Percentiles rank a stretch among this genome's conserved stretches.
Evolutionary conservation across 345 rosid species (phyloP).

Genomic region (Ricinus communis): DNA sequence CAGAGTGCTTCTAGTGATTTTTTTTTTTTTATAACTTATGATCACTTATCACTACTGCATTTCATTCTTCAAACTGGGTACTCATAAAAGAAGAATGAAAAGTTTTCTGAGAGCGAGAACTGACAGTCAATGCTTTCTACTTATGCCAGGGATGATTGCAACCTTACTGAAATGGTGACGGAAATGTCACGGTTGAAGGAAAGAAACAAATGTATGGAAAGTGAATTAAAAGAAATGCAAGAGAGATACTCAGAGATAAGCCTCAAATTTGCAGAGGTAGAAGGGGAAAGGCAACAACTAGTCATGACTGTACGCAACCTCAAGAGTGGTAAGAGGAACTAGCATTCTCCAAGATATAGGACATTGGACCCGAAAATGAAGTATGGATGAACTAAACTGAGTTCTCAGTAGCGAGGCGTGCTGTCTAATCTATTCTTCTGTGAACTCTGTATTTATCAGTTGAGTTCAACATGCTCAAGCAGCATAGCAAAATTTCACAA

Average conservation of each 20-base stretch:
- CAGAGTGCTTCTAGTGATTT: background rate
- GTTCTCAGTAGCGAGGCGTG: background rate
- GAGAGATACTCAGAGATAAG: slow-evolving; percentile 91
- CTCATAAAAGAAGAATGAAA: slow-evolving; percentile 38
- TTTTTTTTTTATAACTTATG: background rate
- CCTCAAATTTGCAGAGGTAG: slow-evolving; percentile 90
- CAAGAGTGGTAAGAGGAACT: slow-evolving; percentile 61
- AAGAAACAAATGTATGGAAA: slow-evolving; percentile 71
- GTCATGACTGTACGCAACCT: slow-evolving; percentile 89
- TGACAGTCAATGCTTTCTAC: slow-evolving; percentile 10
- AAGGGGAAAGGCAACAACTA: slow-evolving; percentile 92
- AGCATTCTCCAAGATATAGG: slow-evolving; percentile 13
- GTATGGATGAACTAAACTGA: background rate
- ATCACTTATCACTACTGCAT: slow-evolving; percentile 9
- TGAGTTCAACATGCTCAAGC: background rate
- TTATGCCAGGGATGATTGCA: slow-evolving; percentile 31
- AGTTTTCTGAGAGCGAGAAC: slow-evolving; percentile 28
- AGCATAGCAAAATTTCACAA: slow-evolving; percentile 10
- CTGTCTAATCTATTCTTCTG: background rate
- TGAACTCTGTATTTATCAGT: background rate
- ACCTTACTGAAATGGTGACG: slow-evolving; percentile 29
- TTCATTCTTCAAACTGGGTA: background rate
- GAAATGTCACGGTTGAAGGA: slow-evolving; percentile 41
- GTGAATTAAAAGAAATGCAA: slow-evolving; percentile 89
- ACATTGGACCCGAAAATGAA: background rate